These are phyloP conservation scores for Fusarium irregulare DNA, from an alignment of 2,329 filamentous ascomycete species.

Conservation along the genomic window DNA sequence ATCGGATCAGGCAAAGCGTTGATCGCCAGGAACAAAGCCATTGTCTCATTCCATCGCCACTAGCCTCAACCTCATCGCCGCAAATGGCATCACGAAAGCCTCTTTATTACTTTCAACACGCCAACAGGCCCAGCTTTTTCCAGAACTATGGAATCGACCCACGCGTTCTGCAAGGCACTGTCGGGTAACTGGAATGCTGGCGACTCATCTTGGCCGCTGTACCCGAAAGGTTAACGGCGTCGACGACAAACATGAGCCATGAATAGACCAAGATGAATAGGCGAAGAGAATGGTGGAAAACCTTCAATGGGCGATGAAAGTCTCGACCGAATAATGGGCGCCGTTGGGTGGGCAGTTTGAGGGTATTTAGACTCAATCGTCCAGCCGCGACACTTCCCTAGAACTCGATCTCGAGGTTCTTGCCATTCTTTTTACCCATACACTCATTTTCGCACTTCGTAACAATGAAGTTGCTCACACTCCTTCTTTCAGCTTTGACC, in stretches of 20 bases:
- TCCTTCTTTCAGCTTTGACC: slow-evolving; percentile 50
- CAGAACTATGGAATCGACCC: not conserved
- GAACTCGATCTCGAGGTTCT: not conserved
- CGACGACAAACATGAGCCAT: not conserved
- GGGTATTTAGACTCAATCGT: slow-evolving; percentile 19
- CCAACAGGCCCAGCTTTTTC: no score
- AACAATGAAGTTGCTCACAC: slow-evolving; percentile 42
- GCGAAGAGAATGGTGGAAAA: not conserved
- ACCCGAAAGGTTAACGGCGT: slow-evolving; percentile 27
- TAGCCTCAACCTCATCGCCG: not conserved
- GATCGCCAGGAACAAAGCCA: slow-evolving; percentile 23
- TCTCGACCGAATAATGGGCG: no score
- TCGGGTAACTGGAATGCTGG: slow-evolving; percentile 19
- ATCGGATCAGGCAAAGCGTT: not conserved
- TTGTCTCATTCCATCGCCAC: slow-evolving; percentile 26
- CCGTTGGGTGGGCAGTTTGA: not conserved
- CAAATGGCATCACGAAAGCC: slow-evolving; percentile 19
- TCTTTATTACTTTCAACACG: slow-evolving; percentile 1
- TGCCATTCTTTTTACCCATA: slow-evolving; percentile 9
- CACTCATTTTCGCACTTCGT: slow-evolving; percentile 11
- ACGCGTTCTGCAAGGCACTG: not conserved
- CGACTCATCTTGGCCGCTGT: not conserved
- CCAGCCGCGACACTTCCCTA: not conserved
- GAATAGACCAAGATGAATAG: not conserved
- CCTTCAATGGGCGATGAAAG: not conserved